phyloP scores from a whole-genome alignment of 495 filamentous ascomycete species.

The Ascodesmis nigricans region DNA sequence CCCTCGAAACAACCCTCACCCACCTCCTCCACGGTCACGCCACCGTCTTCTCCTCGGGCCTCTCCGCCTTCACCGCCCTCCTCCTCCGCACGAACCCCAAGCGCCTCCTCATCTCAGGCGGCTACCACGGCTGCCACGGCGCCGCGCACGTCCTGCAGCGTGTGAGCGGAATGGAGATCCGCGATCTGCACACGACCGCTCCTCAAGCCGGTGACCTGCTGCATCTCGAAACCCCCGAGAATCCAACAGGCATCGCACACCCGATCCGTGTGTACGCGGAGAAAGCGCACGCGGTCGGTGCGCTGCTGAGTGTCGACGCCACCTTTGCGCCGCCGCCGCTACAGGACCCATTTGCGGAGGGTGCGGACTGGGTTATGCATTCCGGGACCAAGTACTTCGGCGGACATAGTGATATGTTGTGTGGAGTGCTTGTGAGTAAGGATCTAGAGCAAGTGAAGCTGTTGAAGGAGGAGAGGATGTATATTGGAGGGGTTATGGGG shows the following conservation, averaged over 20 bases:
- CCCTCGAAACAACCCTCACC: constrained; percentile 64
- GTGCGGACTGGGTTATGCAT: constrained; percentile 76
- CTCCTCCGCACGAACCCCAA: constrained; percentile 56
- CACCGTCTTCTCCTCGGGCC: constrained; percentile 62
- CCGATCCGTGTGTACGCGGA: constrained; percentile 45
- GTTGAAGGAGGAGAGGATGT: constrained; percentile 41
- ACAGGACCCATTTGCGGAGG: constrained; percentile 60
- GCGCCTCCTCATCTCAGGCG: constrained; percentile 52
- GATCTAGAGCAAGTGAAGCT: constrained; percentile 12
- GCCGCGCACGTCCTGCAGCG: constrained; percentile 48
- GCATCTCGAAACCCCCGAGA: constrained; percentile 79
- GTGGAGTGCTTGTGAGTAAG: constrained; percentile 52
- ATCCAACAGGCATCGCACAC: constrained; percentile 63
- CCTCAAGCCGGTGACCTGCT: constrained; percentile 59
- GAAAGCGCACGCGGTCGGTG: constrained; percentile 49
- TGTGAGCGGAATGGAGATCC: constrained; percentile 43
- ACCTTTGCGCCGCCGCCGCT: constrained; percentile 87
- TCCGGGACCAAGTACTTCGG: constrained; percentile 88
- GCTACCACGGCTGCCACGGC: constrained; percentile 87
- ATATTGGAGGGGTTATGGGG: constrained; percentile 72
- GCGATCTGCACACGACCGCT: constrained; percentile 39
- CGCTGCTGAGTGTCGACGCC: constrained; percentile 60
- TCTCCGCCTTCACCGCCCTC: constrained; percentile 68
- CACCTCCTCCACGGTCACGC: constrained; percentile 44
- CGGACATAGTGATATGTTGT: constrained; percentile 77